Evolutionary conservation across 140 eudicot genomes (phyloP).

Genomic region (Oenanthe javanica): DNA sequence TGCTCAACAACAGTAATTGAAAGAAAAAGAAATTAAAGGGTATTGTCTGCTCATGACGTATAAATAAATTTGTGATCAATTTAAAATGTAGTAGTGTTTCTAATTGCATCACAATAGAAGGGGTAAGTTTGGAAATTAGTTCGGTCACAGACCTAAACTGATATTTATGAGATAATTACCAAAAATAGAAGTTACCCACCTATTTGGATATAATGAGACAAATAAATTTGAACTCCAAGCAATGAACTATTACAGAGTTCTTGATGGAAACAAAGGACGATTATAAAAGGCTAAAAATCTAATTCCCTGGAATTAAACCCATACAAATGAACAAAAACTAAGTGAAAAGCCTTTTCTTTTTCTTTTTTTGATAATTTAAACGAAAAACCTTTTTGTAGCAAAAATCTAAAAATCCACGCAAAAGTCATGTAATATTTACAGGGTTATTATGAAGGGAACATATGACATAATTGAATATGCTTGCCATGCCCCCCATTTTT

Average conservation of each 20-base stretch:
- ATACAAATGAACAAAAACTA: not conserved
- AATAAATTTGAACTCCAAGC: not conserved
- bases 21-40: not conserved
- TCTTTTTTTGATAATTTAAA: too few species aligned
- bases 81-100: not conserved
- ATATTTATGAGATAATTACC: not conserved
- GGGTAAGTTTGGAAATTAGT: not conserved
- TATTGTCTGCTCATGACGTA: not conserved
- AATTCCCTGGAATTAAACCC: not conserved
- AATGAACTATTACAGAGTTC: not conserved
- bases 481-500: not conserved
- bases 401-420: not conserved
- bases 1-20: slow-evolving; percentile 21
- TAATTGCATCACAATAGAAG: not conserved
- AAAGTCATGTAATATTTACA: not conserved
- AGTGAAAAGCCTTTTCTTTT: too few species aligned
- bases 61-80: slow-evolving; percentile 13
- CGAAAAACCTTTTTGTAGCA: not conserved
- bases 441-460: not conserved
- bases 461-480: not conserved
- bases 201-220: not conserved
- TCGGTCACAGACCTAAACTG: too few species aligned
- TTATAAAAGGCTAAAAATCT: not conserved
- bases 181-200: not conserved
- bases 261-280: not conserved